Evolutionary conservation across 169 alveolate species (phyloP).

Genomic region (Plasmodium relictum): DNA sequence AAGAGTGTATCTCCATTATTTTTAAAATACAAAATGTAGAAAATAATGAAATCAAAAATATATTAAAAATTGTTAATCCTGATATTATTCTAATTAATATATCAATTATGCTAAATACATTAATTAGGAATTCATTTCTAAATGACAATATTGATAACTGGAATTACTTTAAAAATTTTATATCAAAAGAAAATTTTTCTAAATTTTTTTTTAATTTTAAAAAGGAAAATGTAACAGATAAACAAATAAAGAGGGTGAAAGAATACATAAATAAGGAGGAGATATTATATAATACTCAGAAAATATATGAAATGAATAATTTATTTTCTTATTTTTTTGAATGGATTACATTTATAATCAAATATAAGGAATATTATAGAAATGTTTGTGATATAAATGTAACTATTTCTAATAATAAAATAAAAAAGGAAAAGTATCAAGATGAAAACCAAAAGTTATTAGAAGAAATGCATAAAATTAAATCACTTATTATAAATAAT

Average conservation of each 20-base stretch:
- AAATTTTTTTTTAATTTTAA: slow-evolving; percentile 61
- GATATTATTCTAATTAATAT: slow-evolving; percentile 26
- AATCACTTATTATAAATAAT: slow-evolving; percentile 22
- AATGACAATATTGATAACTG: slow-evolving; percentile 71
- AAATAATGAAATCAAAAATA: slow-evolving; percentile 66
- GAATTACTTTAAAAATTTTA: slow-evolving; percentile 69
- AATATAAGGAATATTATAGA: slow-evolving; percentile 65
- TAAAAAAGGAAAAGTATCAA: slow-evolving; percentile 47
- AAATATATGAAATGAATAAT: slow-evolving; percentile 48
- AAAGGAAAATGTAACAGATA: slow-evolving; percentile 69
- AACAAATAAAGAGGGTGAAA: slow-evolving; percentile 57
- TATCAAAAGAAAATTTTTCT: slow-evolving; percentile 65
- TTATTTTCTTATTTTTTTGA: slow-evolving; percentile 50
- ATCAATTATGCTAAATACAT: slow-evolving; percentile 56
- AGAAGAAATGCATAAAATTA: slow-evolving; percentile 43
- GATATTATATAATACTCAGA: slow-evolving; percentile 3
- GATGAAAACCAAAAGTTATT: slow-evolving; percentile 32
- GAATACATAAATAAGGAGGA: slow-evolving; percentile 47
- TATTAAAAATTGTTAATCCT: slow-evolving; percentile 46
- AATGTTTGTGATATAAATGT: slow-evolving; percentile 21
- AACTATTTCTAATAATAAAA: slow-evolving; percentile 19
- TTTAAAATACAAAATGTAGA: slow-evolving; percentile 74
- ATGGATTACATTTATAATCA: slow-evolving; percentile 23
- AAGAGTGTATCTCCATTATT: slow-evolving; percentile 56
- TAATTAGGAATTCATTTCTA: slow-evolving; percentile 33